phyloP scores from a whole-genome alignment of 306 rosid species.

The Dalbergia cultrata region DNA sequence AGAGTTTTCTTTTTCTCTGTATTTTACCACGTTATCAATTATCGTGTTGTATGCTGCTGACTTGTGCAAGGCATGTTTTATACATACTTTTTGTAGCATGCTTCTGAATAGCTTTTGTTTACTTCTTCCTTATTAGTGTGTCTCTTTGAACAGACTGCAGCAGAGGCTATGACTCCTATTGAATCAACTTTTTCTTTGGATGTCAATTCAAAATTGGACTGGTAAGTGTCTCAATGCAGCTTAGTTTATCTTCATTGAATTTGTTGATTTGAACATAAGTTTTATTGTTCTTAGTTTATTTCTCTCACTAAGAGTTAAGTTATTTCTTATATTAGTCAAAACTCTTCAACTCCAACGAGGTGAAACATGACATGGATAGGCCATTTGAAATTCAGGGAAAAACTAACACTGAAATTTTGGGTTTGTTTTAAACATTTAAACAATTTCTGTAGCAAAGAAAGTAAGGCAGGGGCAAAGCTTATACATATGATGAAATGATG shows the following conservation, averaged over 20 bases:
- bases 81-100: conserved; percentile 17
- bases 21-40: conserved; percentile 1
- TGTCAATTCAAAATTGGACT: conserved; percentile 92
- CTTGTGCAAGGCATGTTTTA: conserved; percentile 13
- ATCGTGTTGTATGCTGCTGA: conserved; percentile 21
- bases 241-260: conserved; percentile 17
- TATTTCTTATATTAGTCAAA: background rate
- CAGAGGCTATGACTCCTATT: conserved; percentile 97
- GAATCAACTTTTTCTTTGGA: conserved; percentile 95
- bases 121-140: background rate
- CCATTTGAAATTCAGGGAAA: no score
- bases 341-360: background rate
- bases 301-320: background rate
- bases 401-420: no score
- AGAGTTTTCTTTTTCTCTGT: conserved; percentile 8
- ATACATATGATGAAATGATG: no score
- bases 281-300: background rate
- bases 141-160: conserved; percentile 75
- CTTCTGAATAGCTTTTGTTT: conserved; percentile 14
- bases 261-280: conserved; percentile 16
- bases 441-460: no score
- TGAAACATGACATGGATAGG: no score
- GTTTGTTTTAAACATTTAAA: no score
- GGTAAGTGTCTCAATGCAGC: conserved; percentile 61
- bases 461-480: no score